Conservation (phyloP, 2,329 filamentous ascomycete species). For the Microthyrium microscopicum region DNA sequence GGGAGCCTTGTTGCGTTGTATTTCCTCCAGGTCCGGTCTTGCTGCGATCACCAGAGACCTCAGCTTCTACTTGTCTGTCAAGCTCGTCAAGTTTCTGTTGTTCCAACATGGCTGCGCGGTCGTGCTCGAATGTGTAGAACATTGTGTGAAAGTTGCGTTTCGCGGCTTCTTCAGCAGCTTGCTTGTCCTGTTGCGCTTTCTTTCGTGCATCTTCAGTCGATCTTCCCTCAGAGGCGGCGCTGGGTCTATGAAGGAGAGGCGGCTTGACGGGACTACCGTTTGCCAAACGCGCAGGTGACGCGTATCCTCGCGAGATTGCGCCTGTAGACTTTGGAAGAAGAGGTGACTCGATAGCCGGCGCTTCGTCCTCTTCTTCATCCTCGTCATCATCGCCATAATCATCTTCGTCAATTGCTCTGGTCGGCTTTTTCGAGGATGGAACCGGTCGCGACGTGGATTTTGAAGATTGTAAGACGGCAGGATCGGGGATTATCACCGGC, state of each 20-base stretch:
- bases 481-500: neutral
- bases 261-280: too few relatives aligned
- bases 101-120: slow-evolving; percentile 90
- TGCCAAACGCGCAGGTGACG: slow-evolving; percentile 28
- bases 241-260: slow-evolving; percentile 39
- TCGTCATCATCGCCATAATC: slow-evolving; percentile 75
- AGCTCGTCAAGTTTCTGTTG: slow-evolving; percentile 94
- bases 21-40: too few relatives aligned
- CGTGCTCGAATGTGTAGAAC: slow-evolving; percentile 90
- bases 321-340: slow-evolving; percentile 33
- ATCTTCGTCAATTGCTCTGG: slow-evolving; percentile 65
- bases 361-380: slow-evolving; percentile 32
- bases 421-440: slow-evolving; percentile 41
- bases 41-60: slow-evolving; percentile 60
- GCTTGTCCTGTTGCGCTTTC: slow-evolving; percentile 81
- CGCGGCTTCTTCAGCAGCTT: slow-evolving; percentile 74
- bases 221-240: slow-evolving; percentile 41
- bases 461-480: neutral
- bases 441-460: slow-evolving; percentile 22
- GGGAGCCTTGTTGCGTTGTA: slow-evolving; percentile 60
- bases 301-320: slow-evolving; percentile 33
- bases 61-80: slow-evolving; percentile 87
- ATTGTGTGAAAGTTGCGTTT: slow-evolving; percentile 83
- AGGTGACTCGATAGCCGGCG: slow-evolving; percentile 27
- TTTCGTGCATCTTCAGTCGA: slow-evolving; percentile 79